These are phyloP conservation scores for Rhynchosporium secalis DNA, from an alignment of 2,329 filamentous ascomycete genomes.

Conservation along the genomic window DNA sequence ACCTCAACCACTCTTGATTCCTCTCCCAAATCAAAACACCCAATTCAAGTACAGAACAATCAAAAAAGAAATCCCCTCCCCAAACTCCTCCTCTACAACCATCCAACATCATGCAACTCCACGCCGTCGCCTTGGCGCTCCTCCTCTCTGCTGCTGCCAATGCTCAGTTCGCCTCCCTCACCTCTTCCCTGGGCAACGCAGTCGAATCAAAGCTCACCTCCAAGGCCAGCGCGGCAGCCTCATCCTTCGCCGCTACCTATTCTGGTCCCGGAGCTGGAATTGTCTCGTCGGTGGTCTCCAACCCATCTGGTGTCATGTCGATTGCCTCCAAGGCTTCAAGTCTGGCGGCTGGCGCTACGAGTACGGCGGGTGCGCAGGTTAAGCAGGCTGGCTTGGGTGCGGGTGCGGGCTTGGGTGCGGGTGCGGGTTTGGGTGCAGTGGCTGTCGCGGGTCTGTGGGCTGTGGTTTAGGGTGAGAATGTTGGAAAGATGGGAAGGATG, in stretches of 20 bases:
- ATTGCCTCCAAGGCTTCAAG: background rate
- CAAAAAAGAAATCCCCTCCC: background rate
- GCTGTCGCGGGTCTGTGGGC: background rate
- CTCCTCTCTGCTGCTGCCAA: background rate
- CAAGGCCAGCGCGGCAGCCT: background rate
- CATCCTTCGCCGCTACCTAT: constrained; percentile 1
- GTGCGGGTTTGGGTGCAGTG: background rate
- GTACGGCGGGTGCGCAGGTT: background rate
- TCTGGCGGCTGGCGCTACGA: background rate
- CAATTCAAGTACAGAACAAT: too few species aligned
- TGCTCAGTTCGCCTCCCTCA: background rate
- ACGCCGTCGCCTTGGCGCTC: background rate
- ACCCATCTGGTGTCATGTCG: background rate
- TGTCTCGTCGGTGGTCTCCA: constrained; percentile 4
- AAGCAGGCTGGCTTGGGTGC: background rate
- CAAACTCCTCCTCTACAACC: background rate
- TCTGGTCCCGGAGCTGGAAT: background rate
- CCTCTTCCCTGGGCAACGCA: background rate
- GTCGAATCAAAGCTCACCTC: constrained; percentile 1
- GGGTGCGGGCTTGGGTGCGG: background rate
- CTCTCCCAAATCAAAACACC: background rate
- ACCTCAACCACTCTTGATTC: background rate
- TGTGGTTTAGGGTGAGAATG: background rate
- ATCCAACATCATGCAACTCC: background rate
- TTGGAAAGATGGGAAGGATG: too few species aligned